Base-by-base conservation (phyloP, 2,329 filamentous ascomycete species). In the Colletotrichum sp. region DNA sequence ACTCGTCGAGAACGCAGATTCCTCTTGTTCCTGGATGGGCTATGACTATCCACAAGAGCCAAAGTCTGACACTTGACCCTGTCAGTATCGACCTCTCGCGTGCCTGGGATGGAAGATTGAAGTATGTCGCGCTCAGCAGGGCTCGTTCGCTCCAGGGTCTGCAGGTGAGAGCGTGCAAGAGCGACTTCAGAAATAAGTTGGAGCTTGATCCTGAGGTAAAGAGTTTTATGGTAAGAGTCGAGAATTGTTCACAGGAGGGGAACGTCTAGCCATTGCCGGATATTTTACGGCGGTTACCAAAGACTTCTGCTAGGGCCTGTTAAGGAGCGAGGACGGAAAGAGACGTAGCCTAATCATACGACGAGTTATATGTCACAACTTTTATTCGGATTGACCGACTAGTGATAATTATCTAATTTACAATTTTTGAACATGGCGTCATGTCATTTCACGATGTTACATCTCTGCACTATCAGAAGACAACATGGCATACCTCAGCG, bases 21-120 rank as follows among this genome's bases (percentile, higher is more conserved):
- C 67, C 67, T 3, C 56, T 70, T 6, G 56, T 34, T 6, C 56
- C 56, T 0, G 67, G 67, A 5, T 70, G 67, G 67, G 67, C 67
- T 28, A 70, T 70, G 56, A 70, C 67, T 6, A 70, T 70, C 9
- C 67, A 70, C 36, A 70, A 70, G 28, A 70, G 67, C 56, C 56
- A 62, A 8, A 70, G 67, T 34, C 56, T 70, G 4, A 18, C 65
- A 22, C 43, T 67, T n/a, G 65, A 67, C 12, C 65, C 13, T 8
- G n/a, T 67, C 30, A 56, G 3, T 1, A 43, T 67, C 28, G 65
- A 67, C 13, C 65, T 67, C 12, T 6, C 3, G 5, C 10, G 6
- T 22, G 65, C 43, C 16, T 67, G 65, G 65, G 65, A 56, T 9
- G 65, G 43, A 3, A 55, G 56, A 34, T 36, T 62, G 48, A 67